Evolutionary conservation across 352 stramenopile species (phyloP).

Genomic region (Phytophthora fragariae): DNA sequence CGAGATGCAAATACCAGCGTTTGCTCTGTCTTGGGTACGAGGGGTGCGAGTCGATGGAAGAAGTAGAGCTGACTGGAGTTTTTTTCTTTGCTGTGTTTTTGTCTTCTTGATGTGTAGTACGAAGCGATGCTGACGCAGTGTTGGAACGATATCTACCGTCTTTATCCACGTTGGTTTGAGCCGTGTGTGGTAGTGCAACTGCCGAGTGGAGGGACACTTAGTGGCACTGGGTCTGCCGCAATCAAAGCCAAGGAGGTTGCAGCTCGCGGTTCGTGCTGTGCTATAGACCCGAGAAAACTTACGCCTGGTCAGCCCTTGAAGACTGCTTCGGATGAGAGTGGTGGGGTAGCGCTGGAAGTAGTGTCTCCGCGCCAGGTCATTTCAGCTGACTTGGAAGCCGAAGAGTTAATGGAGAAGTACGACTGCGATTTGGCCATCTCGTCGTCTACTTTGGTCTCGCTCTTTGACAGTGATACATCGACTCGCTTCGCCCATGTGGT

Average conservation of each 20-base stretch:
- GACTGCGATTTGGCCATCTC: constrained; percentile 80
- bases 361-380: constrained; percentile 44
- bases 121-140: constrained; percentile 48
- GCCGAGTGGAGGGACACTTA: constrained; percentile 6
- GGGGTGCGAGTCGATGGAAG: neutral
- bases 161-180: constrained; percentile 76
- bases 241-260: constrained; percentile 61
- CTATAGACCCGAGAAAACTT: constrained; percentile 21
- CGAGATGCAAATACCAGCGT: constrained; percentile 23
- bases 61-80: neutral
- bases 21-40: constrained; percentile 43
- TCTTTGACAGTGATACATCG: constrained; percentile 70
- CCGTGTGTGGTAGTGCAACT: constrained; percentile 45
- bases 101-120: constrained; percentile 37
- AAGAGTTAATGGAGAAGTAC: constrained; percentile 69
- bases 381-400: constrained; percentile 63
- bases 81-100: neutral
- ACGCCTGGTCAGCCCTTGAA: constrained; percentile 21
- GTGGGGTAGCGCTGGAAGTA: constrained; percentile 19
- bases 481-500: constrained; percentile 37
- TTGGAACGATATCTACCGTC: constrained; percentile 66
- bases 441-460: constrained; percentile 66
- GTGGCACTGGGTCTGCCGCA: neutral
- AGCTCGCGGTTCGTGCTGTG: constrained; percentile 36
- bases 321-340: constrained; percentile 20